Percentiles rank a stretch among this genome's conserved stretches.
Evolutionary conservation across 75 land plant species (phyloP).

Genomic region (Larix kaempferi): DNA sequence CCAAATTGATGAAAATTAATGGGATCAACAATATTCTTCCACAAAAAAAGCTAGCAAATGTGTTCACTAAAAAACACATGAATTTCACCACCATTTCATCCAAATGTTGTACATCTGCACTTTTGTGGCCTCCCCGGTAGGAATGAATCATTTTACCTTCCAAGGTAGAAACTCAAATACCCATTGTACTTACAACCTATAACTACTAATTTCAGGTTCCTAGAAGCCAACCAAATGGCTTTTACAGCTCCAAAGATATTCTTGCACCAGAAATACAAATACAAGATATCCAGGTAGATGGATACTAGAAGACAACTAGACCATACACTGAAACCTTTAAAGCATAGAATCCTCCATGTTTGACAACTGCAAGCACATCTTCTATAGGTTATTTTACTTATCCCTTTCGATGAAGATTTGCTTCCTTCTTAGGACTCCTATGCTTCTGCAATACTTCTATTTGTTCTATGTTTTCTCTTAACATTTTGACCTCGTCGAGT

Average conservation of each 20-base stretch:
- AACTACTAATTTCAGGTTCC: neutral
- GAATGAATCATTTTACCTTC: neutral
- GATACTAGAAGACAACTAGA: neutral
- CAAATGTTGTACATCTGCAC: neutral
- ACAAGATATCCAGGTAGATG: neutral
- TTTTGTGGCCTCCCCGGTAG: neutral
- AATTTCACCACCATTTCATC: neutral
- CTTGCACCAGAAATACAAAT: neutral
- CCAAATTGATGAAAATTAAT: neutral
- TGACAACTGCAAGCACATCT: neutral
- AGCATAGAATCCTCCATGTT: too few species aligned
- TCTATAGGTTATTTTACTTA: neutral
- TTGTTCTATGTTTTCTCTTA: slow-evolving; percentile 30
- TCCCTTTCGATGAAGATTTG: slow-evolving; percentile 39
- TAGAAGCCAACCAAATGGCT: neutral
- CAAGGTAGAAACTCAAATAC: neutral
- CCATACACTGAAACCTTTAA: neutral
- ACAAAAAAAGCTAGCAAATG: neutral
- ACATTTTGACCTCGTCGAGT: slow-evolving; percentile 37
- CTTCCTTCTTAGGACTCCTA: slow-evolving; percentile 43
- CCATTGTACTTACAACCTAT: neutral
- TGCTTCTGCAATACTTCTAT: slow-evolving; percentile 52
- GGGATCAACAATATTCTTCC: neutral
- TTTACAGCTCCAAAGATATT: neutral
- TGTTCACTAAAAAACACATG: neutral